Base-by-base conservation (phyloP, 257 asterid species). In the Echium plantagineum region DNA sequence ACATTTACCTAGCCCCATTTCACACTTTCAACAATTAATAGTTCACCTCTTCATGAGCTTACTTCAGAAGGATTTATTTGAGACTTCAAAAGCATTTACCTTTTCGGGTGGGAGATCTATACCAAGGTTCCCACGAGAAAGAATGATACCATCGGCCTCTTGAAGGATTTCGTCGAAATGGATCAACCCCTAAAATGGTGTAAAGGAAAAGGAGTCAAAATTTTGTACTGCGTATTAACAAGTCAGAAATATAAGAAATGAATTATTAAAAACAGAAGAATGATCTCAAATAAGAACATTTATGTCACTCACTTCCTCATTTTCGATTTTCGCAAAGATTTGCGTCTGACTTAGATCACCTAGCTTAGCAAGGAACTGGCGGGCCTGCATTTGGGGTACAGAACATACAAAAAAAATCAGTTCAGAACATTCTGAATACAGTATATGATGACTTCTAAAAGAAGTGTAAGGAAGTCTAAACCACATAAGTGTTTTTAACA, bases 71-170 rank as follows among this genome's bases (percentile, higher is more conserved):
- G n/a, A n/a, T n/a, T n/a, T 38, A 38, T 52, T 52, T 3, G 13
- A 22, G 46, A 7, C 38, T 55, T 31, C 26, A 24, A 24, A 24
- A 18, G 22, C 55, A 77, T 69, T 61, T 52, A 90, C 98, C 89
- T 90, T 87, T 78, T 90, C 96, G 8, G 98, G 96, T 21, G 98
- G 98, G 62, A 90, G 96, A 82, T 90, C 98, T 52, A 90, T 87
- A 21, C 96, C 98, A 69, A 87, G 90, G 74, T 90, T 90, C 60
- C 96, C 96, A 58, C 96, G 98, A n/a, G 98, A 90, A 64, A 90
- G 90, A 67, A 90, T 87, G 73, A 90, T 90, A 26, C 98, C 98
- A 79, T 90, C 96, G 54, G 98, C 98, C 81, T 82, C 98, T 76
- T 77, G 84, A 46, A 90, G 84, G 80, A 90, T 90, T 89, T 90